A percentile compares a stretch with the other conserved stretches of the same genome.
These are phyloP conservation scores for Aspergillus hiratsukae DNA, from an alignment of 2,329 filamentous ascomycete genomes.

Conservation along the genomic window DNA sequence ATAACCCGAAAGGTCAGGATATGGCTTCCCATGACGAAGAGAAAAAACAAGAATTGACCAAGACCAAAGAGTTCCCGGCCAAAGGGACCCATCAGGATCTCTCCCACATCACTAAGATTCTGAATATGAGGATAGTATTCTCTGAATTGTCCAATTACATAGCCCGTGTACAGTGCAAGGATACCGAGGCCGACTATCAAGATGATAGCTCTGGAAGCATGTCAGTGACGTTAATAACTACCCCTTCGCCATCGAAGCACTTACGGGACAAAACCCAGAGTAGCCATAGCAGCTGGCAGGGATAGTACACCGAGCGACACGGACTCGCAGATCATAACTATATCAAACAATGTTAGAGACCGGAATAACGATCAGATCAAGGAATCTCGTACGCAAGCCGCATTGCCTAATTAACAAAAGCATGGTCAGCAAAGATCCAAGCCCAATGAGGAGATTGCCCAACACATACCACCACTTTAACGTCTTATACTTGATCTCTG, in stretches of 20 bases:
- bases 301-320: slow-evolving; percentile 53
- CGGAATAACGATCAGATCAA: not conserved
- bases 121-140: slow-evolving; percentile 57
- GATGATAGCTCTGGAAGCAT: slow-evolving; percentile 42
- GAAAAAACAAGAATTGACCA: slow-evolving; percentile 59
- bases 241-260: slow-evolving; percentile 3
- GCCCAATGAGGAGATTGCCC: too few relatives aligned
- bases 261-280: slow-evolving; percentile 48
- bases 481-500: slow-evolving; percentile 45
- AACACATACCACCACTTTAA: slow-evolving; percentile 38
- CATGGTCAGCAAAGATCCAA: not conserved
- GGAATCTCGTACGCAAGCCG: slow-evolving; percentile 28
- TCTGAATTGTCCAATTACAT: slow-evolving; percentile 56
- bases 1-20: slow-evolving; percentile 65
- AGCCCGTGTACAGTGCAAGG: slow-evolving; percentile 56
- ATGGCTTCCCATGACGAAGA: slow-evolving; percentile 67
- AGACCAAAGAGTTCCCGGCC: slow-evolving; percentile 60
- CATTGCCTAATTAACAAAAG: slow-evolving; percentile 27
- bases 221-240: slow-evolving; percentile 2
- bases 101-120: slow-evolving; percentile 64
- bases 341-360: not conserved
- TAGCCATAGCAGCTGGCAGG: slow-evolving; percentile 48
- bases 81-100: slow-evolving; percentile 56
- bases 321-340: slow-evolving; percentile 53
- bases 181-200: slow-evolving; percentile 52